A percentile compares a stretch with the other conserved stretches of the same genome.
phyloP scores from a whole-genome alignment of 2,329 filamentous ascomycete species.

The Pezicula radicicola region DNA sequence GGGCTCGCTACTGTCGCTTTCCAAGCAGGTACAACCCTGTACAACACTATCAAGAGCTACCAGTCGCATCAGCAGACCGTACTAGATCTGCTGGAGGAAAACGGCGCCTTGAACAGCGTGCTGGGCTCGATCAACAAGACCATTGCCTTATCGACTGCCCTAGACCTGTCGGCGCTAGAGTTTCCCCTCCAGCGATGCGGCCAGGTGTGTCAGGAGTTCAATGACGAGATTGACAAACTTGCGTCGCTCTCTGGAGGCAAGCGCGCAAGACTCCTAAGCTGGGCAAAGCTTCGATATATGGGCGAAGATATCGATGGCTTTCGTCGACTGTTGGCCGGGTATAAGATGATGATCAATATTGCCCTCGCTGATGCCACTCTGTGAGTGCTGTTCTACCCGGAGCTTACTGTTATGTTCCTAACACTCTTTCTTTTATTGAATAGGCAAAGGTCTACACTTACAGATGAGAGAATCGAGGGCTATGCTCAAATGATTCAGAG shows the following conservation, averaged over 20 bases:
- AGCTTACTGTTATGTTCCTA: not conserved
- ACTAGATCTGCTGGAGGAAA: constrained; percentile 36
- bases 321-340: constrained; percentile 34
- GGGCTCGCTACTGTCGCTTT: constrained; percentile 35
- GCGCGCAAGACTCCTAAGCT: constrained; percentile 39
- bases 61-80: constrained; percentile 32
- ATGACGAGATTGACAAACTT: constrained; percentile 32
- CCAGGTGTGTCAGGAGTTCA: constrained; percentile 40
- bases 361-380: constrained; percentile 36
- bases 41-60: constrained; percentile 34
- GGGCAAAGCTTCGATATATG: constrained; percentile 40
- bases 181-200: constrained; percentile 38
- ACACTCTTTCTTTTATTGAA: constrained; percentile 5
- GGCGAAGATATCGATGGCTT: constrained; percentile 41
- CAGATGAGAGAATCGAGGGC: too few relatives aligned
- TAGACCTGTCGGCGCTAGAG: constrained; percentile 26
- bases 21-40: constrained; percentile 33
- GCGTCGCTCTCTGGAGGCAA: constrained; percentile 28
- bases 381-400: constrained; percentile 21
- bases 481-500: too few relatives aligned
- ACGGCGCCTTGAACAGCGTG: constrained; percentile 33
- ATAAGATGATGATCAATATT: constrained; percentile 38
- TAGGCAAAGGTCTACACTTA: constrained; percentile 28
- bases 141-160: constrained; percentile 12
- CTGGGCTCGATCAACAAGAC: constrained; percentile 29